phyloP scores from a whole-genome alignment of 106 monocot species.

The Dactylorhiza incarnata region DNA sequence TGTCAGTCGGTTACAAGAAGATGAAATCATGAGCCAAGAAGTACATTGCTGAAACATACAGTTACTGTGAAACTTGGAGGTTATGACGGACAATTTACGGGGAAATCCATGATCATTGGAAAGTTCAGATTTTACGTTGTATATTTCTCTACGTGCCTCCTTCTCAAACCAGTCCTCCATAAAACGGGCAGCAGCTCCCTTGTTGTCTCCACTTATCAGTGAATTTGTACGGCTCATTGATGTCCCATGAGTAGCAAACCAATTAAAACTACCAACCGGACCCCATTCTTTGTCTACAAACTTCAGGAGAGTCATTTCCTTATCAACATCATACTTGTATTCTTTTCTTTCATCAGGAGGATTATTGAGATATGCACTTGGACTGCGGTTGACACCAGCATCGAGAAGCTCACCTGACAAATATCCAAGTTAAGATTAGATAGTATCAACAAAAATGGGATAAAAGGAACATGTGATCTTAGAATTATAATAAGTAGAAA shows the following conservation, averaged over 20 bases:
- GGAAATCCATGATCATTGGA: slow-evolving; percentile 17
- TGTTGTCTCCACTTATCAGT: slow-evolving; percentile 91
- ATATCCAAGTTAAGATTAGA: neutral
- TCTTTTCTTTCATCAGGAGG: slow-evolving; percentile 55
- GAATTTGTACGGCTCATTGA: slow-evolving; percentile 91
- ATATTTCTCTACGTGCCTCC: slow-evolving; percentile 17
- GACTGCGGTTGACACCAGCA: slow-evolving; percentile 84
- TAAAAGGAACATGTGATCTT: neutral
- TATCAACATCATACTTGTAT: slow-evolving; percentile 79
- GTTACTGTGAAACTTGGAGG: slow-evolving; percentile 35
- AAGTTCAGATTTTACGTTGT: slow-evolving; percentile 8
- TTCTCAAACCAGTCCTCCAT: slow-evolving; percentile 84
- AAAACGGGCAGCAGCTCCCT: slow-evolving; percentile 94
- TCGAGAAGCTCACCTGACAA: slow-evolving; percentile 77
- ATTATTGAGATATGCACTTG: slow-evolving; percentile 88
- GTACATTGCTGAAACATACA: slow-evolving; percentile 26
- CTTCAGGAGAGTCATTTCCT: slow-evolving; percentile 85
- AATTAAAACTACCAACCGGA: slow-evolving; percentile 83
- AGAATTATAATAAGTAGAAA: neutral
- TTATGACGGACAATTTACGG: slow-evolving; percentile 49
- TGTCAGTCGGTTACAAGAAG: neutral
- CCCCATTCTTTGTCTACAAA: slow-evolving; percentile 84
- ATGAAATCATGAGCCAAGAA: neutral
- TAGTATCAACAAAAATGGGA: neutral
- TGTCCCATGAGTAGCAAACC: slow-evolving; percentile 98